A percentile compares a stretch with the other conserved stretches of the same genome.
phyloP scores from a whole-genome alignment of 1,284 basidiomycete genomes.

The Athelia sp. region DNA sequence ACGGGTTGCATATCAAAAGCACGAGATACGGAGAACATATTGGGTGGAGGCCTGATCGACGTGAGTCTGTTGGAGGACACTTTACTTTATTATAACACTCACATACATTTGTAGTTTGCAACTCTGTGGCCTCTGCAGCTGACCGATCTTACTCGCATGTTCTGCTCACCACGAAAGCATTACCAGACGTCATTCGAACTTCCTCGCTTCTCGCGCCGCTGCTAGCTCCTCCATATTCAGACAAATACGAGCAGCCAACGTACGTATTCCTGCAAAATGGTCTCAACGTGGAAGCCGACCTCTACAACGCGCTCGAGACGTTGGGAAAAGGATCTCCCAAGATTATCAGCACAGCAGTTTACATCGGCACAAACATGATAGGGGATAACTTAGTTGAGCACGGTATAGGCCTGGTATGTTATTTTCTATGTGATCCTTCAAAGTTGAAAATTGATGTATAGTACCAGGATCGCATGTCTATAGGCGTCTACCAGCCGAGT shows the following conservation, averaged over 20 bases:
- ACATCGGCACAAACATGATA: conserved; percentile 30
- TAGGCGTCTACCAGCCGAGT: conserved; percentile 30
- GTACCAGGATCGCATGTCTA: conserved; percentile 27
- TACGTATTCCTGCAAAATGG: conserved; percentile 70
- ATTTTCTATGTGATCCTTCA: conserved; percentile 19
- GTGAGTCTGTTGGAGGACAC: conserved; percentile 38
- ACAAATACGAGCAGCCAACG: conserved; percentile 32
- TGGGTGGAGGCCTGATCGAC: conserved; percentile 58
- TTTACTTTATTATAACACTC: neutral
- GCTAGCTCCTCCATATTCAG: conserved; percentile 44
- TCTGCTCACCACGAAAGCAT: conserved; percentile 66
- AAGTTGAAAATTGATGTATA: neutral
- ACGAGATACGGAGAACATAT: conserved; percentile 53
- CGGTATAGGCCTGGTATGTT: neutral
- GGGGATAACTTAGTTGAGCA: conserved; percentile 21
- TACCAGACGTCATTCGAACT: conserved; percentile 64
- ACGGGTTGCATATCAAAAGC: too few relatives aligned
- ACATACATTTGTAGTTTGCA: too few relatives aligned
- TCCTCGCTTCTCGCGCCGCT: conserved; percentile 55
- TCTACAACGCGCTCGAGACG: conserved; percentile 37
- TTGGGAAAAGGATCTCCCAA: conserved; percentile 19
- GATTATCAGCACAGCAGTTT: conserved; percentile 33
- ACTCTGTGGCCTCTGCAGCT: conserved; percentile 53
- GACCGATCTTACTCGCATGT: conserved; percentile 63
- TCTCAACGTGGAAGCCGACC: conserved; percentile 48